A percentile compares a stretch with the other conserved stretches of the same genome.
These are phyloP conservation scores for Candida pseudoglaebosa DNA, from an alignment of 805 yeast species.

Conservation along the genomic window DNA sequence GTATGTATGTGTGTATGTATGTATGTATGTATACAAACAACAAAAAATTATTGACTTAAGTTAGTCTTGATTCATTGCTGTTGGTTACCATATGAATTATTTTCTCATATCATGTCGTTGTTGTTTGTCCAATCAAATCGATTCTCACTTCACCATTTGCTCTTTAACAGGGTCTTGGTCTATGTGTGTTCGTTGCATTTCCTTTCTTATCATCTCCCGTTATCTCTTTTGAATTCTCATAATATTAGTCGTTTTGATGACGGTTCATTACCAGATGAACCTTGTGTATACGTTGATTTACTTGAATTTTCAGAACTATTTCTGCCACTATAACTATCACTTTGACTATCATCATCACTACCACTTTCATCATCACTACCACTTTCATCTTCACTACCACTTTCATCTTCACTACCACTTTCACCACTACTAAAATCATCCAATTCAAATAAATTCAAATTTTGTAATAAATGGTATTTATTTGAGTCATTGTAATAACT, in stretches of 20 bases:
- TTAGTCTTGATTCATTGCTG: no score
- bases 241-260: neutral
- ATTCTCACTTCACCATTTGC: no score
- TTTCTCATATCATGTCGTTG: no score
- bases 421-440: constrained; percentile 3
- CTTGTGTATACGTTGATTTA: neutral
- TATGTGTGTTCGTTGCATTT: no score
- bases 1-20: no score
- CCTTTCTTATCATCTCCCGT: no score
- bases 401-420: neutral
- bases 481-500: constrained; percentile 17
- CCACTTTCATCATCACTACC: neutral
- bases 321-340: neutral
- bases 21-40: no score
- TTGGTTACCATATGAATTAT: no score
- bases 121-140: no score
- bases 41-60: no score
- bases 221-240: neutral
- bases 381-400: neutral
- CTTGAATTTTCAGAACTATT: neutral
- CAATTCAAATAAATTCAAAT: constrained; percentile 4
- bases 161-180: no score
- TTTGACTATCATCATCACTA: neutral
- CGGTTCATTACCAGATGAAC: neutral
- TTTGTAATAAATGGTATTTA: neutral